A percentile compares a stretch with the other conserved stretches of the same genome.
Conservation (phyloP, 1,284 basidiomycete species). For the Cryptococcus wingfieldii region DNA sequence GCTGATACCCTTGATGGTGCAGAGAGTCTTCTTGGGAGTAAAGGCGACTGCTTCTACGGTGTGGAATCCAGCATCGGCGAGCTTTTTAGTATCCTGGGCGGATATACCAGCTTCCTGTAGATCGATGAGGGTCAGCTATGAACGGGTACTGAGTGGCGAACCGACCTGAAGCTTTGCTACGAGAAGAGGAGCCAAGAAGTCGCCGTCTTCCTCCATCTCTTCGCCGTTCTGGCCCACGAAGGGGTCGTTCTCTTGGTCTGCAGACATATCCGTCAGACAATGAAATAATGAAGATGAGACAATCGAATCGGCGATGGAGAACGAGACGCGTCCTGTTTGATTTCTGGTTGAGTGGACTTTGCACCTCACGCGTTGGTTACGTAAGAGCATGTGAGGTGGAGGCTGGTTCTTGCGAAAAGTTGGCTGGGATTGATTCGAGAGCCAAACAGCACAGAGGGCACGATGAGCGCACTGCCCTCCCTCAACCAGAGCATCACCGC, state of each 20-base stretch:
- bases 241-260: constrained; percentile 35
- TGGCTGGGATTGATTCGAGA: not conserved
- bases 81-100: constrained; percentile 89
- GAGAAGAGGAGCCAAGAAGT: constrained; percentile 68
- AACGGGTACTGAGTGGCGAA: not conserved
- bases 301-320: not conserved
- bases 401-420: not conserved
- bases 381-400: not conserved
- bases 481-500: constrained; percentile 45
- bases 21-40: constrained; percentile 89
- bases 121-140: not conserved
- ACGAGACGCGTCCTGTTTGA: not conserved
- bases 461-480: constrained; percentile 23
- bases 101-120: constrained; percentile 80
- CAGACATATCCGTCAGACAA: constrained; percentile 11
- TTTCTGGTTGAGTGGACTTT: not conserved
- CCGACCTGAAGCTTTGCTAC: constrained; percentile 68
- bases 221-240: constrained; percentile 33
- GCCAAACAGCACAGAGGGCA: constrained; percentile 1
- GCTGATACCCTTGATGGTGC: constrained; percentile 93
- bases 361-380: not conserved
- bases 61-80: constrained; percentile 82
- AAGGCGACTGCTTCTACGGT: constrained; percentile 96
- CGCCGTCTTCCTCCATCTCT: constrained; percentile 57
- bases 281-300: not conserved